Evolutionary conservation across 2,329 filamentous ascomycete genomes (phyloP), one percentile per base, ranked within the genome.

Genomic region (Aspergillus texensis): DNA sequence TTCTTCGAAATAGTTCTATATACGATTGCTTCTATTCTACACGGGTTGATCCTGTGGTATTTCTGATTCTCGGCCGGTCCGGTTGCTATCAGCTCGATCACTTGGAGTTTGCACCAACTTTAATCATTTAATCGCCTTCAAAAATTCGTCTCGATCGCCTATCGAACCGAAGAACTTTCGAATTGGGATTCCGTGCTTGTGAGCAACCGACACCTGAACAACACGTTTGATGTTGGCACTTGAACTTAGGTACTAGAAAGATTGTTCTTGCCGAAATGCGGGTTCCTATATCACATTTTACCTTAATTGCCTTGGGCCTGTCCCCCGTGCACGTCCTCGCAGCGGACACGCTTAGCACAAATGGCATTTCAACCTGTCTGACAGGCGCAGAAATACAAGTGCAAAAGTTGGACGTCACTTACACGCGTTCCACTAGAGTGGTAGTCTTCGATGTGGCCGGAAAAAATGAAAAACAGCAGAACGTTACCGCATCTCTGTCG

Each of bases 381-480:
- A 68, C 72, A 12, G 74, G 76, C 54, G 77, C 83, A 63, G 80
- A 86, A 70, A 88, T 98, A 71, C 85, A 84, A 66, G 89, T 97
- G 60, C 83, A 93, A 68, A 88, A 85, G 70, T 83, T 96, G 66
- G 83, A 94, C 71, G 90, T 97, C 64, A 82, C 86, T 70, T 98
- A 96, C 81, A 87, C 96, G 82, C 89, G 89, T 68, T 84, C 85
- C 63, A 88, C 89, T 64, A 89, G 91, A 75, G 86, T 85, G 56
- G 85, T 98, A 65, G 86, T 81, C 4, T 98, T 97, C 78, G 89
- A 98, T 75, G 86, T 97, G 26, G 87, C 89, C 39, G 95, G 94
- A 65, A 88, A 86, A 64, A 97, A 91, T 75, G 79, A 80, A 60
- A 86, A 86, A 75, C 78, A 85, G 69, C 92, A 95, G 77, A 94